Evolutionary conservation across 306 rosid species (phyloP).

Genomic region (Trifolium dubium): DNA sequence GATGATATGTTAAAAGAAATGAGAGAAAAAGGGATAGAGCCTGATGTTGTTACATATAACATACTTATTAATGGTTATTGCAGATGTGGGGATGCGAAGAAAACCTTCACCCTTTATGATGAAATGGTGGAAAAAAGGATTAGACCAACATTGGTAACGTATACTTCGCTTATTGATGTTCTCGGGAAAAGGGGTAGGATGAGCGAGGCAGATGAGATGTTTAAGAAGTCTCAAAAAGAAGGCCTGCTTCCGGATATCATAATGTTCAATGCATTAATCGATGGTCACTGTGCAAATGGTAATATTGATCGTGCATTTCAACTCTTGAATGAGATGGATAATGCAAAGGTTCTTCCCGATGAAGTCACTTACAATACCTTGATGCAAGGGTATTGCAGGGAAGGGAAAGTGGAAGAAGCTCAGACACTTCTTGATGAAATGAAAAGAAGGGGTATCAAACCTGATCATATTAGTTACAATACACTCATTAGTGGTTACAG

Average conservation of each 20-base stretch:
- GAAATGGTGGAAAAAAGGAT: constrained; percentile 64
- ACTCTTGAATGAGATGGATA: constrained; percentile 77
- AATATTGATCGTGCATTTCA: constrained; percentile 60
- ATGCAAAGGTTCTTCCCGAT: constrained; percentile 66
- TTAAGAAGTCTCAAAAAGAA: constrained; percentile 54
- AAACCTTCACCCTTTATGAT: constrained; percentile 66
- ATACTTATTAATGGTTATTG: constrained; percentile 80
- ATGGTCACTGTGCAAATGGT: constrained; percentile 76
- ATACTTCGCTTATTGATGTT: constrained; percentile 76
- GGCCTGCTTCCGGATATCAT: constrained; percentile 71
- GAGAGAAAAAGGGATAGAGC: constrained; percentile 62
- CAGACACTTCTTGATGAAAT: constrained; percentile 71
- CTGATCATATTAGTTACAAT: constrained; percentile 83
- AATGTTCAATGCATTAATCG: constrained; percentile 79
- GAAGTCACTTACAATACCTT: constrained; percentile 85
- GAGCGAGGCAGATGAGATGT: constrained; percentile 74
- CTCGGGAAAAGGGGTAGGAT: constrained; percentile 68
- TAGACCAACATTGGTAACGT: constrained; percentile 67
- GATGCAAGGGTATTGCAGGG: constrained; percentile 87
- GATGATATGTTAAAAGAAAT: constrained; percentile 64
- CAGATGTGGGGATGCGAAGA: constrained; percentile 68
- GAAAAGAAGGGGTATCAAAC: constrained; percentile 84
- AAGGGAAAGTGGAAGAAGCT: constrained; percentile 89
- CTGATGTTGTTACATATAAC: constrained; percentile 77
- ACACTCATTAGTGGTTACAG: constrained; percentile 88